Base-by-base conservation (phyloP, 192 early-diverging fungal species). In the Rhizophagus clarus region DNA sequence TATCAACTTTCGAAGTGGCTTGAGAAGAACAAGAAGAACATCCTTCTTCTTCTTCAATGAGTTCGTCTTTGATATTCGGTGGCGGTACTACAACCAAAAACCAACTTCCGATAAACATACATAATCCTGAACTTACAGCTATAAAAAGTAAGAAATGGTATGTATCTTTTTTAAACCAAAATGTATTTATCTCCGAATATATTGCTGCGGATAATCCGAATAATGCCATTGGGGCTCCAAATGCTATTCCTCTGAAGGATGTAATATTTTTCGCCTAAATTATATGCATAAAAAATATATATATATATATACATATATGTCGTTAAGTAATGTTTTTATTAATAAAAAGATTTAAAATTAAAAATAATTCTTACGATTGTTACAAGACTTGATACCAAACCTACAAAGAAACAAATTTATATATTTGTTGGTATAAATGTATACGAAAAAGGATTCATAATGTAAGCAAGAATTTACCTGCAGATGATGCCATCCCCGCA, bases 131-230 rank as follows among this genome's bases (percentile, higher is more conserved):
- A 15, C 85, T 82, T 5, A 82, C 64, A 22, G 89, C 86, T 70
- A 92, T 84, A 24, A 89, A 87, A 14, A 86, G 24, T 79, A 92
- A 49, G 69, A 90, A 90, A 22, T 82, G 80, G 32, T 79, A 83
- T 0, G 89, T 89, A 28, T 85, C 83, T 8, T 79, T n/a, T 60
- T 89, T 87, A 69, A 89, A 91, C 75, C 83, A 88, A 26, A 75
- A 79, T 3, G 81, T 86, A 80, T 90, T 88, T 24, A 92, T 80
- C 68, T 87, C 85, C 0, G 91, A 89, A 71, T 90, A 92, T 34
- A 90, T 83, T 69, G 89, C 83, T 14, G 91, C 90, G 20, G 91
- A 90, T 40, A 92, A 82, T 6, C 90, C 91, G 80, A 90, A 91
- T 61, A 85, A 80, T 15, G 88, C 88, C 61, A 89, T 80, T 61